Evolutionary conservation across 2,329 filamentous ascomycete genomes (phyloP).

Genomic region (Hymenoscyphus fructigenus): DNA sequence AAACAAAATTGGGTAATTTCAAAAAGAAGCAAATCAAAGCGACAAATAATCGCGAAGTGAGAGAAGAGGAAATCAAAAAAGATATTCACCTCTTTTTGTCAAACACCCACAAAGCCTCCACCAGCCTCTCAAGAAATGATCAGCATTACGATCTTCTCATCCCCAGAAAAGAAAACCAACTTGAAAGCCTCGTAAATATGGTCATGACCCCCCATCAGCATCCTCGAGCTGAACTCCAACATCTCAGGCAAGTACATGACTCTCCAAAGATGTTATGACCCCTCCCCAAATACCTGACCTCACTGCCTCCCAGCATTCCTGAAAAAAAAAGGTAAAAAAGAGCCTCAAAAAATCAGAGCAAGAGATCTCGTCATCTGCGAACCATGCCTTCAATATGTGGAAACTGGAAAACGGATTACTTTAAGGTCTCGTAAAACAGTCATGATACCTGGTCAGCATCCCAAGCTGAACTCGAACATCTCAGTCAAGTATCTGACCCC

Average conservation of each 20-base stretch:
- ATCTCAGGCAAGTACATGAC: background rate
- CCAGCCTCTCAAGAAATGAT: background rate
- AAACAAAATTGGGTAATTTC: background rate
- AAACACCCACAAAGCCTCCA: background rate
- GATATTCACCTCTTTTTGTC: background rate
- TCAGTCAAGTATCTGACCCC: no score
- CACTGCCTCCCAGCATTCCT: no score
- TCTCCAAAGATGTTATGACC: no score
- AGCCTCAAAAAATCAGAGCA: no score
- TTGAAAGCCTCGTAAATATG: background rate
- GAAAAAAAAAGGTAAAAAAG: no score
- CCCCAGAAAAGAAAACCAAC: background rate
- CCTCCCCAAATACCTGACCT: no score
- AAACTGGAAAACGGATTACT: no score
- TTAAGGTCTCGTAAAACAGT: background rate
- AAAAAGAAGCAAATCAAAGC: background rate
- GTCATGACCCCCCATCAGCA: constrained; percentile 1
- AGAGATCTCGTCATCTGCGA: no score
- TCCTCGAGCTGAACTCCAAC: background rate
- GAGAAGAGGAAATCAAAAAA: background rate
- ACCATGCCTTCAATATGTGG: no score
- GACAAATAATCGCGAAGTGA: background rate
- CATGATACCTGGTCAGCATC: background rate
- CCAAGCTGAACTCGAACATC: background rate
- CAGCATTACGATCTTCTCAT: background rate